Evolutionary conservation across 2,329 filamentous ascomycete genomes (phyloP).

Genomic region (Trichoderma sp.): DNA sequence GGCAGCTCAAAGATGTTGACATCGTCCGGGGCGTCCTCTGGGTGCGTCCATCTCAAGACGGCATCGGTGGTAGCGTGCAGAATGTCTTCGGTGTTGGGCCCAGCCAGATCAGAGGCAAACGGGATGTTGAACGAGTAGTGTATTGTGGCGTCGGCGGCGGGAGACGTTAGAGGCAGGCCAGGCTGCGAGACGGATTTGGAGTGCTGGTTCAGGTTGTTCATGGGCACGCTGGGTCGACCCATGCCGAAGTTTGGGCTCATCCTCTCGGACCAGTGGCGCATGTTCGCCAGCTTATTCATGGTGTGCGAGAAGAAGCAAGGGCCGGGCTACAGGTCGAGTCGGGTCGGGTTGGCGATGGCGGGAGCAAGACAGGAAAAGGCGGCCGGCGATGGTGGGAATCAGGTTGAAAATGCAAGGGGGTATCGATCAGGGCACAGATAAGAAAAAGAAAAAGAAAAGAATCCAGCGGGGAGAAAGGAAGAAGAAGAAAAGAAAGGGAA

Average conservation of each 20-base stretch:
- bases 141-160: slow-evolving; percentile 74
- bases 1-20: slow-evolving; percentile 86
- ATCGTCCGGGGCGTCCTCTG: slow-evolving; percentile 80
- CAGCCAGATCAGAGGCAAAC: slow-evolving; percentile 87
- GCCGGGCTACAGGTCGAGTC: background rate
- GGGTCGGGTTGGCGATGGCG: slow-evolving; percentile 4
- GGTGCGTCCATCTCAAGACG: slow-evolving; percentile 89
- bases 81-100: slow-evolving; percentile 92
- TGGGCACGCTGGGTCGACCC: slow-evolving; percentile 60
- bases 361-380: slow-evolving; percentile 30
- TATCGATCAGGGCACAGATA: slow-evolving; percentile 30
- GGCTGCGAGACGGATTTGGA: slow-evolving; percentile 57
- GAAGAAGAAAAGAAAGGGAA: slow-evolving; percentile 30
- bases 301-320: slow-evolving; percentile 38
- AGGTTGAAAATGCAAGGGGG: slow-evolving; percentile 30
- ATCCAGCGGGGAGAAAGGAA: slow-evolving; percentile 29
- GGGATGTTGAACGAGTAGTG: slow-evolving; percentile 97
- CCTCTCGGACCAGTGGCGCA: slow-evolving; percentile 72
- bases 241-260: slow-evolving; percentile 69
- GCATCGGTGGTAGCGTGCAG: slow-evolving; percentile 88
- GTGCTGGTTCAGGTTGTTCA: slow-evolving; percentile 58
- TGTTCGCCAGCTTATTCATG: slow-evolving; percentile 72
- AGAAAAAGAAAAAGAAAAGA: slow-evolving; percentile 29
- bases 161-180: slow-evolving; percentile 62
- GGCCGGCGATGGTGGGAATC: slow-evolving; percentile 32